phyloP scores from a whole-genome alignment of 2,329 filamentous ascomycete species.

The Xylaria sp. region DNA sequence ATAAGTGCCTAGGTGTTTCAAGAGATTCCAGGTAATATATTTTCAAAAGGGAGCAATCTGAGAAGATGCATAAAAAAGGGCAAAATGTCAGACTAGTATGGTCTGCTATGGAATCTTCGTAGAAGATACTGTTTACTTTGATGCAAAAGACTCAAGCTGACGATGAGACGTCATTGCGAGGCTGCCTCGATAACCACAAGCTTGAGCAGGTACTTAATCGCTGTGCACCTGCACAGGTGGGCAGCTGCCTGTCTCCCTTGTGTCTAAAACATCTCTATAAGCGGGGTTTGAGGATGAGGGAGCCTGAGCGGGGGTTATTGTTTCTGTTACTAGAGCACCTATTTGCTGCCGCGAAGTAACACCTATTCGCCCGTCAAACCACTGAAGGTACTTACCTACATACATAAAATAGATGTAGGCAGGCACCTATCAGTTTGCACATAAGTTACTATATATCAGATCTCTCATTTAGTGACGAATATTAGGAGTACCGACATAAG shows the following conservation, averaged over 20 bases:
- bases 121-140: neutral
- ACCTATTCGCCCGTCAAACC: no score
- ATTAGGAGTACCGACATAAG: no score
- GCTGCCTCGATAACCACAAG: constrained; percentile 38
- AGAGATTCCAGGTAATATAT: neutral
- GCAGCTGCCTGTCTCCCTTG: neutral
- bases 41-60: neutral
- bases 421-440: no score
- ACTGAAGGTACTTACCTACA: no score
- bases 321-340: neutral
- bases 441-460: no score
- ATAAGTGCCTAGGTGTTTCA: neutral
- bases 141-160: neutral
- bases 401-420: no score
- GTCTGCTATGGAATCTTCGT: constrained; percentile 13
- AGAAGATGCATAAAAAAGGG: neutral
- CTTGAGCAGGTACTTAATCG: neutral
- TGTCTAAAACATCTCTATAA: neutral
- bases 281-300: constrained; percentile 1
- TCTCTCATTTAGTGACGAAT: no score
- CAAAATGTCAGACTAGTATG: constrained; percentile 5
- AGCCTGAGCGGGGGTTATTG: no score
- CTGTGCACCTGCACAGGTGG: no score
- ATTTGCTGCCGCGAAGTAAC: neutral
- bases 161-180: constrained; percentile 43